Evolutionary conservation across 306 rosid genomes (phyloP), one percentile per base, ranked within the genome.

Genomic region (Vachellia pachyceras): DNA sequence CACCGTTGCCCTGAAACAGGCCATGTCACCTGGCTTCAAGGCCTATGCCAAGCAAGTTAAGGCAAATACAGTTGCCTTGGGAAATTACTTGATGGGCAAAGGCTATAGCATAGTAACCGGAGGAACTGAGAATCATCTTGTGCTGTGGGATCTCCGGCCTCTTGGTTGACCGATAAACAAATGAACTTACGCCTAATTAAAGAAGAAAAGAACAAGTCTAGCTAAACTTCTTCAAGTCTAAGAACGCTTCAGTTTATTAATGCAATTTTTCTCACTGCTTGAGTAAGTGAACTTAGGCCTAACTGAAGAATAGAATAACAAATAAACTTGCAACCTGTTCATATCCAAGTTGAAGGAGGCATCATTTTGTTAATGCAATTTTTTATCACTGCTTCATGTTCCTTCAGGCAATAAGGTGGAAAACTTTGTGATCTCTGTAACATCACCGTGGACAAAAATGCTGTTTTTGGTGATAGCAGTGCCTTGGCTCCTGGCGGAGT

Each of bases 401-500:
- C 36, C 77, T 69, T 77, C 88, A 93, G 99, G 99, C 83, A 95
- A 95, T 75, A 95, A 95, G 92, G 97, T 95, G 42, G 99, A 95
- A 91, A 84, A 57, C 92, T 95, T n/a, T 95, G 97, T 80, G 99
- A 95, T 47, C 88, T 95, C 9, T 91, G 95, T 77, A 93, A 86
- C 90, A 95, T 95, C 45, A 95, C 97, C 0, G 99, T 95, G 15
- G 93, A 95, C 86, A 95, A 95, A 86, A 95, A 95, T 49, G 99
- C 98, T 3, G 97, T 93, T 80, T 95, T 95, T 72, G 99, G 98
- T 37, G 99, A 95, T 82, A 93, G 99, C 93, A 95, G 99, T 81
- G 97, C 98, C 77, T 87, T 95, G 92, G 97, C 99, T 69, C 99
- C 99, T 3, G 99, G 98, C 33, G 98, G 99, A 37, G 99, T 95